Evolutionary conservation across 1,284 basidiomycete species (phyloP).

Genomic region (Apiotrichum brassicae): DNA sequence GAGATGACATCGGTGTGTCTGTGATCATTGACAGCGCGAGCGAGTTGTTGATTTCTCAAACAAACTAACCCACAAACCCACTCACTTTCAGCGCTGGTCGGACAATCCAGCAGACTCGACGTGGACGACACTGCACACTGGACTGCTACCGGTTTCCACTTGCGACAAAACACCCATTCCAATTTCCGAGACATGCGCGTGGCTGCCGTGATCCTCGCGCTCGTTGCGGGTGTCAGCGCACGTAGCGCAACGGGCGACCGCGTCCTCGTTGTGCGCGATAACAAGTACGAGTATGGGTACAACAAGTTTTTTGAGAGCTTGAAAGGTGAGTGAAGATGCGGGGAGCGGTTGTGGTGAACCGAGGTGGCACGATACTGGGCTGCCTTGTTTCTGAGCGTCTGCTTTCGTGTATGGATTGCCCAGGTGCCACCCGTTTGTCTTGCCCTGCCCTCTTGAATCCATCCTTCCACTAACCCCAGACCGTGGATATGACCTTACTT

Average conservation of each 20-base stretch:
- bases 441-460: background rate
- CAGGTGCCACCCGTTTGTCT: too few relatives aligned
- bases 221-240: constrained; percentile 46
- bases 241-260: constrained; percentile 75
- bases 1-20: too few relatives aligned
- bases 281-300: constrained; percentile 56
- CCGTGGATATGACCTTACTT: constrained; percentile 72
- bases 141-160: background rate
- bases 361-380: too few relatives aligned
- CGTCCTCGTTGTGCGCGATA: constrained; percentile 76
- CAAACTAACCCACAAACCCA: too few relatives aligned
- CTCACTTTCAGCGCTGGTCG: too few relatives aligned
- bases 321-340: constrained; percentile 53
- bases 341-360: too few relatives aligned
- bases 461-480: constrained; percentile 47
- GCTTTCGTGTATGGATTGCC: too few relatives aligned
- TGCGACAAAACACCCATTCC: background rate
- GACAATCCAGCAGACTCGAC: too few relatives aligned
- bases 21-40: too few relatives aligned
- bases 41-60: too few relatives aligned
- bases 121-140: too few relatives aligned
- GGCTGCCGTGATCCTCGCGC: background rate
- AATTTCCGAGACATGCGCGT: background rate
- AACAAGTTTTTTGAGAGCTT: constrained; percentile 74
- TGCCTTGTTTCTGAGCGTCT: too few relatives aligned